Base-by-base conservation (phyloP, 2,329 filamentous ascomycete genomes). In the Monilinia fructicola region DNA sequence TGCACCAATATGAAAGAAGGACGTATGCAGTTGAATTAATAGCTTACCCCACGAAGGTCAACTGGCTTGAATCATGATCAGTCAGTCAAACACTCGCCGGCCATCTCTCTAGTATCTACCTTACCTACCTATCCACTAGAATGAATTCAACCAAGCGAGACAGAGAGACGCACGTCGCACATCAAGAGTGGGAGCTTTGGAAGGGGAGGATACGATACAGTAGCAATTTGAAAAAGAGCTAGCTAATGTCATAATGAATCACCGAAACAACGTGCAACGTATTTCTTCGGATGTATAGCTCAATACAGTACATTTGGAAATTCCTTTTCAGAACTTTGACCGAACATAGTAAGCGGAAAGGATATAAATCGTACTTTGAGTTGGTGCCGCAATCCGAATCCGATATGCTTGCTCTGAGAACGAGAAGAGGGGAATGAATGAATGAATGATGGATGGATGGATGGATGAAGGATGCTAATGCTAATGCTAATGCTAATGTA, bases 91-190 rank as follows among this genome's bases (percentile, higher is more conserved):
- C 52, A 54, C 18, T 54, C 28, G 12, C 40, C 12, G 9, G 16
- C 40, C 9, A 12, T 3, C 12, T 16, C 7, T 18, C 40, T 14
- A 18, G 40, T 16, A 12, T 18, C 40, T 14, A 18, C 1, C 42
- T 44, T 12, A 12, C 6, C 42, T 21, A 7, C 42, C 42, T 5
- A 16, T 26, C 48, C 14, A 16, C 28, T 11, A 10, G 31, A 67
- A 64, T 69, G 65, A 68, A 66, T 67, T 67, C 64, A 65, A 69
- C 68, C 65, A 59, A 68, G 38, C 18, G 23, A 42, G 54, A 44
- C 42, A 44, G 35, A 38, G 35, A 50, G 23, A 16, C 26, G 21
- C 38, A 18, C 10, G 28, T 26, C 12, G 31, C 31, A 35, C 31
- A 35, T n/a, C 26, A 31, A 59, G 46, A 59, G 56, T 59, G 56